Evolutionary conservation across 768 basidiomycete genomes (phyloP), one percentile per base, ranked within the genome.

Genomic region (Lactarius quietus): DNA sequence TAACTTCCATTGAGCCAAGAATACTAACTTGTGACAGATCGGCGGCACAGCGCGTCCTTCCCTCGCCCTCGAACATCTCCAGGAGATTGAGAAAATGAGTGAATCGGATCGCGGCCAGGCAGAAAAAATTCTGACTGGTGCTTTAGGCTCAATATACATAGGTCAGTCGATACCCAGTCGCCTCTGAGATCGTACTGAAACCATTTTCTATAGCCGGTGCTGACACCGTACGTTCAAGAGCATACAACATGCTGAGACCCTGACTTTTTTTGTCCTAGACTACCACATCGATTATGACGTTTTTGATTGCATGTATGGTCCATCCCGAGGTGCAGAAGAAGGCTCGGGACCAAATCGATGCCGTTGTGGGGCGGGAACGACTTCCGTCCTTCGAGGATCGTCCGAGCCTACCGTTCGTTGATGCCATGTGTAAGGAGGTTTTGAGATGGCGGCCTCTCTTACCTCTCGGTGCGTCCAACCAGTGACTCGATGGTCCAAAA

Each of bases 311-410:
- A 38, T 38, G 38, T 38, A 14, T 38, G 14, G 38, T 38, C 12
- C 38, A 38, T 15, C 38, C 38, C 2, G 38, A 38, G 38, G 38
- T 12, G 38, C 38, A 38, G 14, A 38, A 38, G 38, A 38, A 15
- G 14, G 38, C 38, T 38, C 38, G 67, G 31, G 64, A 60, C 7
- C 68, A 73, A 62, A 53, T 73, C 6, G 72, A 72, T 59, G 41
- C 52, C 26, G 65, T 71, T 15, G 45, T 69, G 2, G 72, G 70
- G 17, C 23, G 59, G 26, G 59, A 65, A 36, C 58, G 65, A 17
- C 64, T 72, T 15, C 72, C 73, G 1, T 48, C 59, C 9, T 51
- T 48, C 17, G 59, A 59, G 45, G 59, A 59, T 51, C 59, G 59
- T 35, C n/a, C 20, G 7, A 33, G 29, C 14, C 23, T 59, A 10